Conservation (phyloP, 139 green algal species). For the Tetradesmus obliquus region DNA sequence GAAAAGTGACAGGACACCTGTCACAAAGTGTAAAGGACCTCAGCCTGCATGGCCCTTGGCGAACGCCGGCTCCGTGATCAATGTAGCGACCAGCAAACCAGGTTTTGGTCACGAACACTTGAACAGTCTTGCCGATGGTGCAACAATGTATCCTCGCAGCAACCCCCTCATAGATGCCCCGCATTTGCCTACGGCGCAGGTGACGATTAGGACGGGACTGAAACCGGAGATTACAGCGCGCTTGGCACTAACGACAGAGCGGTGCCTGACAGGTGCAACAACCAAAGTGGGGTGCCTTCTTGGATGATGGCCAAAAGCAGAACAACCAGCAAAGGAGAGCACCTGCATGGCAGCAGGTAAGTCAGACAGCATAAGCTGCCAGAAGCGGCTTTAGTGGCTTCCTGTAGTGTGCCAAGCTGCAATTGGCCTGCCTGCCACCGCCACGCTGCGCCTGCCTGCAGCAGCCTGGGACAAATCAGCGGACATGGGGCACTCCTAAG, state of each 20-base stretch:
- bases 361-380: not conserved
- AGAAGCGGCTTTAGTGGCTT: no score
- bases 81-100: no score
- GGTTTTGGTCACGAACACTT: no score
- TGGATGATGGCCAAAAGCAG: not conserved
- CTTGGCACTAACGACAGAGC: not conserved
- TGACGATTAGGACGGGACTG: not conserved
- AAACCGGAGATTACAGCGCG: not conserved
- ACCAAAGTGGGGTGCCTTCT: not conserved
- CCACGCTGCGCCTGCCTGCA: not conserved
- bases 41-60: no score
- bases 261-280: not conserved
- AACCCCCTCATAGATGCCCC: slow-evolving; percentile 16
- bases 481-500: not conserved
- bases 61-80: no score
- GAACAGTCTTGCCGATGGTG: not conserved
- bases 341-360: not conserved
- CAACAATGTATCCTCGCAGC: not conserved
- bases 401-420: not conserved
- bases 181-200: not conserved
- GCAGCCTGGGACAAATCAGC: not conserved
- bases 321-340: not conserved
- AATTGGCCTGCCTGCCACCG: not conserved
- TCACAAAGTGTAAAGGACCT: no score
- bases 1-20: no score